Conservation (phyloP, 2,329 filamentous ascomycete genomes). For the Epichloe festucae region DNA sequence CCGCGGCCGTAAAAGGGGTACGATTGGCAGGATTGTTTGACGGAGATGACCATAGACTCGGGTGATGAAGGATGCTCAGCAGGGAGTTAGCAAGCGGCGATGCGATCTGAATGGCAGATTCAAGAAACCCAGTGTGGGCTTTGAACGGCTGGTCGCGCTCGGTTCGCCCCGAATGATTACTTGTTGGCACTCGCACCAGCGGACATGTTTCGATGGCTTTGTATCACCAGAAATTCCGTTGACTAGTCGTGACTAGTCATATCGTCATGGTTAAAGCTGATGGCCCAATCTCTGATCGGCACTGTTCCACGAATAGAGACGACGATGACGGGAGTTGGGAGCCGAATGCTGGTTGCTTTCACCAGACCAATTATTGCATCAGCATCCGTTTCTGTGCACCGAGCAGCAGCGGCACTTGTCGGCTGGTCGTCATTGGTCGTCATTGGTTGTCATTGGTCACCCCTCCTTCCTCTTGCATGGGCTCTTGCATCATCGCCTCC, state of each 20-base stretch:
- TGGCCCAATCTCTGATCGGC: not conserved
- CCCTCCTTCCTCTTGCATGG: too few relatives aligned
- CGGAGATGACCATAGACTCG: not conserved
- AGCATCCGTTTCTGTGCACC: not conserved
- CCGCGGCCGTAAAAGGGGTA: slow-evolving; percentile 12
- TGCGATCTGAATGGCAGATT: not conserved
- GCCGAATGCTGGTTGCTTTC: too few relatives aligned
- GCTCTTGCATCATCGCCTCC: too few relatives aligned
- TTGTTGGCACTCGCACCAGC: not conserved
- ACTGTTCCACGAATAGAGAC: too few relatives aligned
- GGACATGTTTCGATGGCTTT: not conserved
- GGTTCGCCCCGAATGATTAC: not conserved
- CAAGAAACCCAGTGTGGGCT: not conserved
- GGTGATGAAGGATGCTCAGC: not conserved
- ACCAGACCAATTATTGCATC: too few relatives aligned
- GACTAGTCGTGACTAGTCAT: not conserved
- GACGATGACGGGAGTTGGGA: too few relatives aligned
- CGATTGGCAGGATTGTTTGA: slow-evolving; percentile 13
- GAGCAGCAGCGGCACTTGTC: not conserved
- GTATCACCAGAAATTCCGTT: not conserved
- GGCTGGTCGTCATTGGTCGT: too few relatives aligned
- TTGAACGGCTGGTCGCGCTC: not conserved
- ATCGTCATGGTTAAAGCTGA: not conserved
- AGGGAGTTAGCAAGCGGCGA: not conserved
- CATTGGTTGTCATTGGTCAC: too few relatives aligned